phyloP scores from a whole-genome alignment of 225 moss, liverwort and hornwort genomes.

The Pseudoscleropodium purum region DNA sequence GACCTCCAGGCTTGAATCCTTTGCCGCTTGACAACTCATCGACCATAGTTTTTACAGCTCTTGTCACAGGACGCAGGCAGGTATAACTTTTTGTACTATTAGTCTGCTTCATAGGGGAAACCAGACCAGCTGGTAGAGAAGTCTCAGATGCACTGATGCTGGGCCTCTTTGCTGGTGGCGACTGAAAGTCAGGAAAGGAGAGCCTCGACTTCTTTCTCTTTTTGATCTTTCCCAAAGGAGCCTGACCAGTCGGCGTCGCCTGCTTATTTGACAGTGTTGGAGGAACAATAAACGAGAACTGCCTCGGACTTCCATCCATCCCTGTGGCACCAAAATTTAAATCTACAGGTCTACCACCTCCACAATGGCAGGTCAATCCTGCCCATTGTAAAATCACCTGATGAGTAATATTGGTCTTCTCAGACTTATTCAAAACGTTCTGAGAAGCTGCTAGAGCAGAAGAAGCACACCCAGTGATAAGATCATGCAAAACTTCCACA shows the following conservation, averaged over 20 bases:
- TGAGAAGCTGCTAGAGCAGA: constrained; percentile 45
- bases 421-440: constrained; percentile 36
- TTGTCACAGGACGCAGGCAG: constrained; percentile 36
- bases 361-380: constrained; percentile 51
- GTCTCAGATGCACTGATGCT: constrained; percentile 1
- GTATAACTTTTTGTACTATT: constrained; percentile 13
- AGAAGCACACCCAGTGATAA: constrained; percentile 41
- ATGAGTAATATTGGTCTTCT: constrained; percentile 44
- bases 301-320: constrained; percentile 18
- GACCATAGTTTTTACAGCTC: constrained; percentile 22
- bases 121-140: constrained; percentile 15
- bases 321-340: neutral
- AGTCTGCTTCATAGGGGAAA: constrained; percentile 46
- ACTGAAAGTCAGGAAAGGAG: constrained; percentile 5
- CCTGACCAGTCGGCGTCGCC: neutral
- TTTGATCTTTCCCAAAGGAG: constrained; percentile 7
- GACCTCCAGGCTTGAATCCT: constrained; percentile 6
- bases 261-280: neutral
- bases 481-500: constrained; percentile 43
- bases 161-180: constrained; percentile 18
- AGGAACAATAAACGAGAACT: neutral
- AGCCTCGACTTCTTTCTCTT: constrained; percentile 46
- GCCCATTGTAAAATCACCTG: constrained; percentile 49
- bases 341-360: constrained; percentile 28
- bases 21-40: constrained; percentile 15